Evolutionary conservation across 257 asterid species (phyloP).

Genomic region (Nyctanthes arbortristis): DNA sequence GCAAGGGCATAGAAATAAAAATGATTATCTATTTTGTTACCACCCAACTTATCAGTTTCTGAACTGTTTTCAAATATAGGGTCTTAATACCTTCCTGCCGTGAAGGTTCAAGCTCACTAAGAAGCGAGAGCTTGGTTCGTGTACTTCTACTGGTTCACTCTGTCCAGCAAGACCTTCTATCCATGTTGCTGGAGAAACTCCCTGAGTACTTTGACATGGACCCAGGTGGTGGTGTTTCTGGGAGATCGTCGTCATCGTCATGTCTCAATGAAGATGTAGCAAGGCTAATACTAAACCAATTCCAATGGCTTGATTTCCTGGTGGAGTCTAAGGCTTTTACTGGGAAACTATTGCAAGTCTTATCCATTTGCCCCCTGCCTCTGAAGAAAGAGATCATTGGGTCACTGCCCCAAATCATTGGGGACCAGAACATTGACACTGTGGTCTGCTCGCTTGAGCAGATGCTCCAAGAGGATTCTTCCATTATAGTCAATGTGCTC

Average conservation of each 20-base stretch:
- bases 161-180: constrained; percentile 70
- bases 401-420: constrained; percentile 81
- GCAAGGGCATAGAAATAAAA: background rate
- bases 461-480: constrained; percentile 82
- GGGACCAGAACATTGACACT: constrained; percentile 64
- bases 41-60: constrained; percentile 7
- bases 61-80: constrained; percentile 34
- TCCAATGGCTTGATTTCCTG: constrained; percentile 88
- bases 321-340: constrained; percentile 68
- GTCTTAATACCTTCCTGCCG: constrained; percentile 66
- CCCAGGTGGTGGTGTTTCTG: constrained; percentile 31
- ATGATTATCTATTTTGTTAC: background rate
- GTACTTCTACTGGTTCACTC: constrained; percentile 60
- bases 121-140: constrained; percentile 64
- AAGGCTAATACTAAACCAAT: constrained; percentile 72
- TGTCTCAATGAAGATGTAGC: constrained; percentile 71
- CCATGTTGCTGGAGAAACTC: constrained; percentile 75
- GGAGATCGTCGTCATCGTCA: constrained; percentile 38
- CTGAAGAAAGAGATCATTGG: constrained; percentile 84
- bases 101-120: constrained; percentile 53
- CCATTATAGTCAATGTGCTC: constrained; percentile 74
- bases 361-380: constrained; percentile 71
- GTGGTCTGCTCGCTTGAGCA: constrained; percentile 69
- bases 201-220: constrained; percentile 73
- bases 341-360: constrained; percentile 66